These are phyloP conservation scores for Cornus controversa DNA, from an alignment of 148 eudicot genomes.

Conservation along the genomic window DNA sequence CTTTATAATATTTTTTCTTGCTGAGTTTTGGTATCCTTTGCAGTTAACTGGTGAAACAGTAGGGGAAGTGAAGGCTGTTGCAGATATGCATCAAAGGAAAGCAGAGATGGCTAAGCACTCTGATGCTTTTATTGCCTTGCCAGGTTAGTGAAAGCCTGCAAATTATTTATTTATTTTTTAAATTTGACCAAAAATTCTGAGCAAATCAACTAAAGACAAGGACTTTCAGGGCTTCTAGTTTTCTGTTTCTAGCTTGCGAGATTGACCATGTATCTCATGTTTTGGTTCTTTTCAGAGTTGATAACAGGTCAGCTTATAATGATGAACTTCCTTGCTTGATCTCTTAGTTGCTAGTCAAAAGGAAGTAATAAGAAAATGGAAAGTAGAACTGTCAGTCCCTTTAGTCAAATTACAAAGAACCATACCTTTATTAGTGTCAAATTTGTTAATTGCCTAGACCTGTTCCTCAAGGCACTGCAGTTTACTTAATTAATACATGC, in stretches of 20 bases:
- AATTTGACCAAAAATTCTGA: slow-evolving; percentile 10
- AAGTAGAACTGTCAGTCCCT: not conserved
- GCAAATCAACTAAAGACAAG: slow-evolving; percentile 8
- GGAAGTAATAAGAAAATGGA: not conserved
- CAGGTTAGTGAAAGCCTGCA: slow-evolving; percentile 46
- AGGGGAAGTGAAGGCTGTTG: slow-evolving; percentile 96
- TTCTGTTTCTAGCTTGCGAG: slow-evolving; percentile 8
- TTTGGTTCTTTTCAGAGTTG: not conserved
- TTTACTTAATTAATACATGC: not conserved
- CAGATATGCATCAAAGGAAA: slow-evolving; percentile 96
- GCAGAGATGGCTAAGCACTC: slow-evolving; percentile 94
- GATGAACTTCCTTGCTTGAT: not conserved
- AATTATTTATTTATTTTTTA: no score
- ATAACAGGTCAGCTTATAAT: not conserved
- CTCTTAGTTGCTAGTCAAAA: not conserved
- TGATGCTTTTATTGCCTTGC: slow-evolving; percentile 92
- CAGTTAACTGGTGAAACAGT: slow-evolving; percentile 92
- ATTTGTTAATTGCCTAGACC: no score
- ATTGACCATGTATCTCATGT: slow-evolving; percentile 10
- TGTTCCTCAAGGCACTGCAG: not conserved
- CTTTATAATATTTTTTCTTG: slow-evolving; percentile 9
- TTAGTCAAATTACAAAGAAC: not conserved
- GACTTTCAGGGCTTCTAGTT: slow-evolving; percentile 7
- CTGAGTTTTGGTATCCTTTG: slow-evolving; percentile 17
- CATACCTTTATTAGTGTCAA: not conserved